These are phyloP conservation scores for Leptodontidium sp. DNA, from an alignment of 2,329 filamentous ascomycete genomes.

Conservation along the genomic window DNA sequence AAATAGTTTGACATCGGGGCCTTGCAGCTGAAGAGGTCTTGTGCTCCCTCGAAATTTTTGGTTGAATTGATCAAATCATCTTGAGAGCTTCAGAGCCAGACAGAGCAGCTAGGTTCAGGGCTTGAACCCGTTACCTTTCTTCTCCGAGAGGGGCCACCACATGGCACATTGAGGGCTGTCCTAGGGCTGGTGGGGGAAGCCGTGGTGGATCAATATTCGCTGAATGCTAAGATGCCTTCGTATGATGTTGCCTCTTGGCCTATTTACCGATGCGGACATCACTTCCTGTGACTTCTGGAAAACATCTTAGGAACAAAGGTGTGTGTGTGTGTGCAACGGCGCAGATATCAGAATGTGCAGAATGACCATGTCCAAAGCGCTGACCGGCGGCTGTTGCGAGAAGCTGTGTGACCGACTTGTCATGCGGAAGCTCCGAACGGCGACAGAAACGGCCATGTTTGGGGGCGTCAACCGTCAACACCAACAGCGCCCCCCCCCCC, in stretches of 20 bases:
- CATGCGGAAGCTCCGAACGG: conserved; percentile 26
- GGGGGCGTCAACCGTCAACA: conserved; percentile 5
- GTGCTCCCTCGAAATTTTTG: conserved; percentile 25
- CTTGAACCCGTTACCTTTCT: neutral
- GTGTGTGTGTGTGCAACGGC: neutral
- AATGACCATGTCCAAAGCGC: neutral
- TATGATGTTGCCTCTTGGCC: conserved; percentile 5
- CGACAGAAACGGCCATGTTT: conserved; percentile 21
- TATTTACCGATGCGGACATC: neutral
- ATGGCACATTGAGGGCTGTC: conserved; percentile 13
- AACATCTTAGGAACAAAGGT: neutral
- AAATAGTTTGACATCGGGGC: conserved; percentile 42
- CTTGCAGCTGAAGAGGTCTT: conserved; percentile 39
- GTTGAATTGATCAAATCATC: conserved; percentile 18
- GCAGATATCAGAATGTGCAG: neutral
- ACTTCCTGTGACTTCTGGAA: neutral
- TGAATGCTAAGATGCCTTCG: conserved; percentile 15
- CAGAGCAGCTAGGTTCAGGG: conserved; percentile 18
- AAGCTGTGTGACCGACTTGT: conserved; percentile 13
- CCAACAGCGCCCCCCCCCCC: no score
- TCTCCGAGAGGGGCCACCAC: conserved; percentile 8
- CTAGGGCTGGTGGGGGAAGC: conserved; percentile 13
- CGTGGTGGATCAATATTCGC: conserved; percentile 10
- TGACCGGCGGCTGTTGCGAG: conserved; percentile 15
- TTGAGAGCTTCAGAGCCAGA: neutral